Base-by-base conservation (phyloP, 106 monocot genomes). In the Agapanthus africanus region DNA sequence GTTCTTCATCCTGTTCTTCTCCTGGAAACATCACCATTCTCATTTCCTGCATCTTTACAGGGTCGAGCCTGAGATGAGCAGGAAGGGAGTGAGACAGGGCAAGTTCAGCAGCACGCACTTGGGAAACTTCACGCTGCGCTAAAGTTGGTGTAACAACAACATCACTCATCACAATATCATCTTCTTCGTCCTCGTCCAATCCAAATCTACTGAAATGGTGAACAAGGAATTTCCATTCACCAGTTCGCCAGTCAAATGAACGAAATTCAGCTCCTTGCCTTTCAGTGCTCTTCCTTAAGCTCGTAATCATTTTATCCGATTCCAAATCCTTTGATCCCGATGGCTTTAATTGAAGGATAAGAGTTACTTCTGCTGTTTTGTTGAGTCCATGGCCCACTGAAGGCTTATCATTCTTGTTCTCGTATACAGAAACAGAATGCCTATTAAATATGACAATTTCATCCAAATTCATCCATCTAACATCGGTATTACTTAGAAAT, bases 21-120 rank as follows among this genome's bases (percentile, higher is more conserved):
- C 9, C 74, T 18, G 90, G 67, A 78, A 99, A 90, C 92, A 99
- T 87, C 35, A 90, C 14, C 74, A 87, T 81, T 67, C 93, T 77
- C 90, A 89, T 85, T 71, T 99, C 99, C 61, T 93, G 92, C 99
- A 99, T 87, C 77, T 84, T 90, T 23, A 66, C 37, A 54, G 93
- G 87, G 74, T 99, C 99, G 59, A 99, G 93, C 63, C 99, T 81
- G 40, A 99, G 84, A 83, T 93, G 89, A 71, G 93, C 93, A n/a
- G 99, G 99, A 70, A 93, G 85, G 16, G 99, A 99, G 90, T 87
- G 99, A 15, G 92, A 90, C 42, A 99, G 66, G 5, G 70, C 54
- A 63, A 57, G 19, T 22, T 63, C 87, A 71, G 60, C 26, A 49
- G 73, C 35, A 67, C 62, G 60, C 35, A 60, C 23, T 28, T 37